Percentiles rank a stretch among this genome's conserved stretches.
These are phyloP conservation scores for Aspergillus novofumigatus DNA, from an alignment of 2,329 filamentous ascomycete genomes.

Conservation along the genomic window DNA sequence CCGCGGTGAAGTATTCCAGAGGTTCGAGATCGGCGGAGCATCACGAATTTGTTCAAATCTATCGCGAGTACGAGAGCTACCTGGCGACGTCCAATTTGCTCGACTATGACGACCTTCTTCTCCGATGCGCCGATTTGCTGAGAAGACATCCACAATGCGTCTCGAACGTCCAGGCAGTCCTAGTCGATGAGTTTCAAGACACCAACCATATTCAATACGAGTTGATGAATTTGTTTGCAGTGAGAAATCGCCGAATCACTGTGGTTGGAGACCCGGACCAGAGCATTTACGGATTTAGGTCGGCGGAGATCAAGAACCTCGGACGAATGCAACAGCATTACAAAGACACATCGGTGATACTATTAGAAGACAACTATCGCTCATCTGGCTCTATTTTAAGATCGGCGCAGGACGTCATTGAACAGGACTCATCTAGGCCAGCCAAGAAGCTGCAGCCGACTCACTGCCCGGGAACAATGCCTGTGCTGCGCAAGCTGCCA, in stretches of 20 bases:
- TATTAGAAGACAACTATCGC: slow-evolving; percentile 90
- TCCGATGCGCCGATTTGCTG: slow-evolving; percentile 77
- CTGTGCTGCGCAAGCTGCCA: slow-evolving; percentile 72
- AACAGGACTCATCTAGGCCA: slow-evolving; percentile 79
- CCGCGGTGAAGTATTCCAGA: slow-evolving; percentile 33
- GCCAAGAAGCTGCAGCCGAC: slow-evolving; percentile 75
- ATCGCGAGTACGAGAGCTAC: slow-evolving; percentile 71
- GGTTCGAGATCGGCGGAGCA: slow-evolving; percentile 46
- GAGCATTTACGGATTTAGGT: slow-evolving; percentile 94
- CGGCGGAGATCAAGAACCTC: slow-evolving; percentile 86
- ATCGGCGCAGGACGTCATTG: slow-evolving; percentile 78
- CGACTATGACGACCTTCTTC: slow-evolving; percentile 89
- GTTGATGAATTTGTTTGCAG: slow-evolving; percentile 82
- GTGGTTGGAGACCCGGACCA: slow-evolving; percentile 96
- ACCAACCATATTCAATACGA: slow-evolving; percentile 95
- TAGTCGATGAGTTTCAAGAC: slow-evolving; percentile 98
- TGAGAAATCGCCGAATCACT: slow-evolving; percentile 70
- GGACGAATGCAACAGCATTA: slow-evolving; percentile 72
- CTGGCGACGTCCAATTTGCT: slow-evolving; percentile 74
- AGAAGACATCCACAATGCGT: slow-evolving; percentile 72
- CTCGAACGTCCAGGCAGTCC: slow-evolving; percentile 80
- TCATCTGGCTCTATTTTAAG: slow-evolving; percentile 81
- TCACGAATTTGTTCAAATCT: slow-evolving; percentile 64
- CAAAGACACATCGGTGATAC: slow-evolving; percentile 72
- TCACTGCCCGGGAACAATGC: slow-evolving; percentile 72